These are phyloP conservation scores for Suhomyces emberorum DNA, from an alignment of 805 yeast species.

Conservation along the genomic window DNA sequence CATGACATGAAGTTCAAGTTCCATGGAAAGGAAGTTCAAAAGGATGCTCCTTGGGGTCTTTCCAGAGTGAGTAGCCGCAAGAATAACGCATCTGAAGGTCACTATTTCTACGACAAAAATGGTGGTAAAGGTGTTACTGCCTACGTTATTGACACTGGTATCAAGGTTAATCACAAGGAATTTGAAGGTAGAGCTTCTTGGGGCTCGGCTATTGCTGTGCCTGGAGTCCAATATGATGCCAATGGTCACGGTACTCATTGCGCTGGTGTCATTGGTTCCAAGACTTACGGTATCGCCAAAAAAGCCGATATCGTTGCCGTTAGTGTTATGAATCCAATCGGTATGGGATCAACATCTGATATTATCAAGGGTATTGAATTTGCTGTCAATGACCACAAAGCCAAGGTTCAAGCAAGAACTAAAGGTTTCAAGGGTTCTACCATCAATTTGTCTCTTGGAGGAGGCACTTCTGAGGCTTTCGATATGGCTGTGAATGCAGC, in stretches of 20 bases:
- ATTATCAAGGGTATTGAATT: conserved; percentile 44
- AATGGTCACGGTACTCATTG: conserved; percentile 95
- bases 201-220: conserved; percentile 49
- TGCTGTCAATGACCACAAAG: conserved; percentile 38
- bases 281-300: conserved; percentile 81
- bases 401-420: conserved; percentile 43
- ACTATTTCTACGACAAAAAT: conserved; percentile 40
- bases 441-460: conserved; percentile 93
- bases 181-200: conserved; percentile 57
- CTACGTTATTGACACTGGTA: conserved; percentile 85
- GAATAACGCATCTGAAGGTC: conserved; percentile 22
- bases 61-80: conserved; percentile 35
- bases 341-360: conserved; percentile 40
- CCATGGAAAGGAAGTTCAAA: conserved; percentile 29
- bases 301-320: conserved; percentile 39
- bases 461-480: conserved; percentile 84
- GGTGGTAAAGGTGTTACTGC: conserved; percentile 58
- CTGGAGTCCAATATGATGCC: conserved; percentile 47
- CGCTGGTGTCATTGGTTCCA: conserved; percentile 83
- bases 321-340: conserved; percentile 39
- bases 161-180: conserved; percentile 55
- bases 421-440: conserved; percentile 80
- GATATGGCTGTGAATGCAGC: conserved; percentile 90
- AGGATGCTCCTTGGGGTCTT: conserved; percentile 42
- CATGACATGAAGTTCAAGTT: conserved; percentile 19